These are phyloP conservation scores for Hanseniaspora pseudoguilliermondii DNA, from an alignment of 805 yeast genomes.

Conservation along the genomic window DNA sequence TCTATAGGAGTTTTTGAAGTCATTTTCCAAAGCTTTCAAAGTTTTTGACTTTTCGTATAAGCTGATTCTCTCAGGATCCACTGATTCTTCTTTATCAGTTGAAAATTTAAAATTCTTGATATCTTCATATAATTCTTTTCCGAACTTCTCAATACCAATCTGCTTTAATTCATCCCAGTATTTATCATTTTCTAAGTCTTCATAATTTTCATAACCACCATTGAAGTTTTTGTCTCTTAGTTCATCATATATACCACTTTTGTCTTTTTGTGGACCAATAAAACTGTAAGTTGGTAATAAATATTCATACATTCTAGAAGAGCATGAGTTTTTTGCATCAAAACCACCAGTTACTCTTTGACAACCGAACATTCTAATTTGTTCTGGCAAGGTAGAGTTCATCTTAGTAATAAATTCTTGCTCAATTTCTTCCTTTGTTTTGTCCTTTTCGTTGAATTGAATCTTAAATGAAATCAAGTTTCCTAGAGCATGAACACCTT, in stretches of 20 bases:
- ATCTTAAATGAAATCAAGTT: constrained; percentile 74
- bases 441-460: constrained; percentile 49
- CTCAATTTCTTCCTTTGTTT: constrained; percentile 24
- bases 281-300: constrained; percentile 82
- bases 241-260: constrained; percentile 45
- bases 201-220: constrained; percentile 9
- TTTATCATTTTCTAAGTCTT: constrained; percentile 52
- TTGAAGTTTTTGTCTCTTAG: constrained; percentile 29
- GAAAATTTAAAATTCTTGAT: constrained; percentile 20
- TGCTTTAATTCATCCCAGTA: constrained; percentile 54
- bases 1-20: constrained; percentile 55
- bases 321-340: constrained; percentile 90
- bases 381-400: constrained; percentile 65
- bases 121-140: constrained; percentile 20
- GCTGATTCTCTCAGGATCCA: constrained; percentile 23
- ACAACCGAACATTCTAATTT: constrained; percentile 85
- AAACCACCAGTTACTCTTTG: constrained; percentile 80
- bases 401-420: constrained; percentile 59
- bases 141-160: constrained; percentile 27
- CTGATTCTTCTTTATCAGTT: constrained; percentile 15
- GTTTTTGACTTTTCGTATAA: constrained; percentile 32
- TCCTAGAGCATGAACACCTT: constrained; percentile 97
- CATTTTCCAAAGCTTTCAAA: constrained; percentile 52
- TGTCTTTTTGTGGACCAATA: constrained; percentile 75
- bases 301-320: constrained; percentile 91